Conservation (phyloP, 805 yeast genomes). For the Wickerhamomyces bisporus region DNA sequence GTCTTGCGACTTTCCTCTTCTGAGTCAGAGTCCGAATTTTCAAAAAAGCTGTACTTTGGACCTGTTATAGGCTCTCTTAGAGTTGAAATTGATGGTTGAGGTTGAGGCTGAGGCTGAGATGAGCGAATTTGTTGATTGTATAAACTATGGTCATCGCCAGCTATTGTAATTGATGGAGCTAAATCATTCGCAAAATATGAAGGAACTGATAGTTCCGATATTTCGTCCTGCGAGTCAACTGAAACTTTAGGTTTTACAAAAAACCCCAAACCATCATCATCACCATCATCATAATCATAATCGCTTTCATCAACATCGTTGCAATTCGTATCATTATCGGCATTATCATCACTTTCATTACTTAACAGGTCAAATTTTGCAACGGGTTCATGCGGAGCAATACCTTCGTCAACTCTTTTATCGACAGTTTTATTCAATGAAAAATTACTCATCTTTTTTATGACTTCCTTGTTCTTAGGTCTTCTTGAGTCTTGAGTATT, state of each 20-base stretch:
- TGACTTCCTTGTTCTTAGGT: constrained; percentile 2
- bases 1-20: neutral
- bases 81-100: neutral
- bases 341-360: constrained; percentile 8
- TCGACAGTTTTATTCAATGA: constrained; percentile 13
- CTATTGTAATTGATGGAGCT: neutral
- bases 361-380: constrained; percentile 6
- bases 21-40: constrained; percentile 12
- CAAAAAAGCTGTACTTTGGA: constrained; percentile 24
- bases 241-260: constrained; percentile 2
- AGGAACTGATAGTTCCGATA: constrained; percentile 13
- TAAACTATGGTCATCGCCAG: neutral
- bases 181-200: constrained; percentile 10
- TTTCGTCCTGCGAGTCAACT: constrained; percentile 1
- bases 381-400: constrained; percentile 19
- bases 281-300: constrained; percentile 6
- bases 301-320: constrained; percentile 6
- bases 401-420: constrained; percentile 10
- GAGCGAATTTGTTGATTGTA: neutral
- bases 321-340: constrained; percentile 5
- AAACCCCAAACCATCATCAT: constrained; percentile 8
- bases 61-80: constrained; percentile 4
- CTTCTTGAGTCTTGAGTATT: constrained; percentile 2
- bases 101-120: neutral
- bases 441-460: constrained; percentile 16